Percentiles rank a stretch among this genome's conserved stretches.
Conservation (phyloP, 179 eudicot genomes). For the Drosera spatulata region DNA sequence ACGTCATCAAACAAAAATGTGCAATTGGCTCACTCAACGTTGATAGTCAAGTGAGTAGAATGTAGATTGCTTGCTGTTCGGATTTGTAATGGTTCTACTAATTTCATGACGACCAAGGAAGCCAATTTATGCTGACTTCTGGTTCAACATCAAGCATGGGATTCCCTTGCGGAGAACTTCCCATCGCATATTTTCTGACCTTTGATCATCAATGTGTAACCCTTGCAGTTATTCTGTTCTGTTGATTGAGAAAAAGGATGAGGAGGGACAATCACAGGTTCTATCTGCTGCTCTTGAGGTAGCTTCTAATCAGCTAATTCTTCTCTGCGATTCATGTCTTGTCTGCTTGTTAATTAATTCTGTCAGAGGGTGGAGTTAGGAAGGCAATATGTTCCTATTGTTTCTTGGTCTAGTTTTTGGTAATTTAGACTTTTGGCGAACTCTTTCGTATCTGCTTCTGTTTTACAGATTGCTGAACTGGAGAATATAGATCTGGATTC, state of each 20-base stretch:
- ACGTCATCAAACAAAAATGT: slow-evolving; percentile 74
- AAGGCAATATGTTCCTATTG: no score
- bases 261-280: slow-evolving; percentile 93
- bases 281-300: slow-evolving; percentile 95
- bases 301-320: not conserved
- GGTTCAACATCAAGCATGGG: not conserved
- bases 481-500: slow-evolving; percentile 60
- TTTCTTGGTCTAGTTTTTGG: not conserved
- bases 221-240: slow-evolving; percentile 75
- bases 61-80: not conserved
- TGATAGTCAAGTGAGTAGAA: slow-evolving; percentile 80
- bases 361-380: not conserved
- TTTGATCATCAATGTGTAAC: slow-evolving; percentile 3
- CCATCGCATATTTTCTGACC: not conserved
- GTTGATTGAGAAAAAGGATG: slow-evolving; percentile 73
- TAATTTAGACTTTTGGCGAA: not conserved
- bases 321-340: slow-evolving; percentile 4
- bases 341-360: not conserved
- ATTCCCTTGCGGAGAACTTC: not conserved
- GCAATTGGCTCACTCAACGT: slow-evolving; percentile 76
- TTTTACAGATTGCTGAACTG: slow-evolving; percentile 67
- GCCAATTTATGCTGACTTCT: not conserved
- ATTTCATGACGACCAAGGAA: not conserved
- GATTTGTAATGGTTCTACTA: not conserved
- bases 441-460: not conserved